phyloP scores from a whole-genome alignment of 352 stramenopile species.

The Globisporangium perplexum region DNA sequence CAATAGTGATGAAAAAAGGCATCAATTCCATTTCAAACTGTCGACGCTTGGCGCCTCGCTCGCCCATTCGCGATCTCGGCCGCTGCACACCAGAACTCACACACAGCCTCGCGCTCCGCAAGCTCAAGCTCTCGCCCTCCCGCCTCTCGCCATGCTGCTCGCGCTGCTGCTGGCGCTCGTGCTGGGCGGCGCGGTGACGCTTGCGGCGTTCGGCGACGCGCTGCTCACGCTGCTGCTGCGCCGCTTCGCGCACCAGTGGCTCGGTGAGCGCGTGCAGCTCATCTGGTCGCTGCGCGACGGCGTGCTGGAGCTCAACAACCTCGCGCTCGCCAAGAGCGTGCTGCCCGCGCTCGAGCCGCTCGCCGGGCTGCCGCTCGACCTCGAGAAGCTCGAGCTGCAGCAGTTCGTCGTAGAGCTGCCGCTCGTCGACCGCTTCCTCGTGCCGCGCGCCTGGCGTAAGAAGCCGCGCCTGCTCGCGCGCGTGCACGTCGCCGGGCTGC shows the following conservation, averaged over 20 bases:
- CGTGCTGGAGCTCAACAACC: constrained; percentile 49
- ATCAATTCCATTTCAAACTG: too few species aligned
- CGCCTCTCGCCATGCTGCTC: constrained; percentile 20
- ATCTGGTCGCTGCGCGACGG: constrained; percentile 59
- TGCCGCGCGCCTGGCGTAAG: constrained; percentile 8
- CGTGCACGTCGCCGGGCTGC: constrained; percentile 45
- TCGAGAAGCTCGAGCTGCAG: constrained; percentile 58
- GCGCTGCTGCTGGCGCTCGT: constrained; percentile 24
- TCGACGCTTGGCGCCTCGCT: too few species aligned
- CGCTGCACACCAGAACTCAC: background rate
- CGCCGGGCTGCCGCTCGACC: constrained; percentile 48
- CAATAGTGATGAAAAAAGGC: too few species aligned
- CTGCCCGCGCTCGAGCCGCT: constrained; percentile 54
- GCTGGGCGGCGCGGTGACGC: constrained; percentile 18
- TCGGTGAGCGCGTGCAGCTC: constrained; percentile 55
- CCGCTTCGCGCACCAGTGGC: constrained; percentile 29
- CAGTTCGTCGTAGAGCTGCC: constrained; percentile 50
- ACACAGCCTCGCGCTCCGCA: background rate
- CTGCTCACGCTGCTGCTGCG: constrained; percentile 53
- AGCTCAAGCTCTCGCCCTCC: background rate
- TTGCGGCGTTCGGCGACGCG: constrained; percentile 48
- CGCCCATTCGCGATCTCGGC: constrained; percentile 2
- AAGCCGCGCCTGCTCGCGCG: constrained; percentile 33
- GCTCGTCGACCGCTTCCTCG: constrained; percentile 31
- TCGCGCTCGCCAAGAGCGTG: constrained; percentile 35